Conservation (phyloP, 495 filamentous ascomycete species). For the Amniculicola lignicola region DNA sequence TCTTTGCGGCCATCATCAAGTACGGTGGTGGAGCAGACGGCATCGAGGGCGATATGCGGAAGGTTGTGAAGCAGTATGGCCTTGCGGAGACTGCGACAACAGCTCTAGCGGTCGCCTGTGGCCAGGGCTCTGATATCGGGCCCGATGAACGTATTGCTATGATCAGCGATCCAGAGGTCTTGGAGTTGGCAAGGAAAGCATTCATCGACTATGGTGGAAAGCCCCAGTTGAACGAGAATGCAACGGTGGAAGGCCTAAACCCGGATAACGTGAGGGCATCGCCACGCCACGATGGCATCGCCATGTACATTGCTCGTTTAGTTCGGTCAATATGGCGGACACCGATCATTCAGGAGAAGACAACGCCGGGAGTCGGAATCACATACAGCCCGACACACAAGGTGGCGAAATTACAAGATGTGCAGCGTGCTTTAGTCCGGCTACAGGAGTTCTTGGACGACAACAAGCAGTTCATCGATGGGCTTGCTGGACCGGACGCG, state of each 20-base stretch:
- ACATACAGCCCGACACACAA: constrained; percentile 52
- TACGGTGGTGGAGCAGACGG: constrained; percentile 73
- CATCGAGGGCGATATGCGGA: constrained; percentile 71
- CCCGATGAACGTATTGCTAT: constrained; percentile 64
- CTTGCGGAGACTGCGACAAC: constrained; percentile 81
- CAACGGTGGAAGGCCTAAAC: constrained; percentile 59
- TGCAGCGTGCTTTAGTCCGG: constrained; percentile 76
- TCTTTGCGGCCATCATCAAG: constrained; percentile 79
- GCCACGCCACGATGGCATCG: constrained; percentile 80
- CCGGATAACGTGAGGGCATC: constrained; percentile 83
- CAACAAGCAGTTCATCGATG: constrained; percentile 89
- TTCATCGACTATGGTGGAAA: constrained; percentile 90
- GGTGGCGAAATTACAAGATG: constrained; percentile 61
- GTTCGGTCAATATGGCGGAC: constrained; percentile 83
- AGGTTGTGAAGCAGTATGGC: constrained; percentile 79
- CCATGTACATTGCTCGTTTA: constrained; percentile 80
- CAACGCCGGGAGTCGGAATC: constrained; percentile 57
- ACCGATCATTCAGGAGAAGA: constrained; percentile 54
- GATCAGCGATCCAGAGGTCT: constrained; percentile 74
- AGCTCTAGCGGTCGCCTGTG: constrained; percentile 93
- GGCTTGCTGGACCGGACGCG: constrained; percentile 80
- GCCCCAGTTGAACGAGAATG: constrained; percentile 70
- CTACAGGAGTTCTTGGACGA: constrained; percentile 75
- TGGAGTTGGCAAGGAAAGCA: constrained; percentile 76
- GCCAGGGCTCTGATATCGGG: constrained; percentile 76